These are phyloP conservation scores for Ceratocystis diversiconidia DNA, from an alignment of 2,329 filamentous ascomycete genomes.

Conservation along the genomic window DNA sequence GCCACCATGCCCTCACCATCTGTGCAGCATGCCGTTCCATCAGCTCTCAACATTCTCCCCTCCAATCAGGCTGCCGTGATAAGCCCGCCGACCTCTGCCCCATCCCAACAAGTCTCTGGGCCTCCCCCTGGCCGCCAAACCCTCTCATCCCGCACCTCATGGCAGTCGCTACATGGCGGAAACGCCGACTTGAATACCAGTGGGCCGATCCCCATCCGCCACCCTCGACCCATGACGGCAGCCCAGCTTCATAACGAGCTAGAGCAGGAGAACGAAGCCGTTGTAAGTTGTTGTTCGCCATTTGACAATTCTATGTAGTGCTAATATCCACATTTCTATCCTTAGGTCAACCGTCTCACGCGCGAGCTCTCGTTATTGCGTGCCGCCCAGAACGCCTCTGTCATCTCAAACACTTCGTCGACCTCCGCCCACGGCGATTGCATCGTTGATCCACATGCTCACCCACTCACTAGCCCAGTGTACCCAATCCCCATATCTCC, in stretches of 20 bases:
- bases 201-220: slow-evolving; percentile 61
- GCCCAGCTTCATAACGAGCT: slow-evolving; percentile 79
- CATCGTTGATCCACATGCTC: slow-evolving; percentile 36
- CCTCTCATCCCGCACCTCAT: slow-evolving; percentile 14
- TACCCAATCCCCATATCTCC: slow-evolving; percentile 36
- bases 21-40: slow-evolving; percentile 18
- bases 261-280: slow-evolving; percentile 89
- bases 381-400: slow-evolving; percentile 50
- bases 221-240: slow-evolving; percentile 75
- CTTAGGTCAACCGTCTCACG: slow-evolving; percentile 77
- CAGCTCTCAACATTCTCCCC: slow-evolving; percentile 40
- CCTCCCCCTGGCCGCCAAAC: slow-evolving; percentile 21
- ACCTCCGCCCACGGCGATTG: slow-evolving; percentile 41
- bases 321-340: neutral
- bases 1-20: slow-evolving; percentile 31
- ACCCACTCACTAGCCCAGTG: slow-evolving; percentile 42
- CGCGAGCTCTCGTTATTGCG: slow-evolving; percentile 79
- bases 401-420: slow-evolving; percentile 51
- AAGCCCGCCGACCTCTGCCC: slow-evolving; percentile 24
- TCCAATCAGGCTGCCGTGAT: slow-evolving; percentile 39
- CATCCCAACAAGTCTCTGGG: slow-evolving; percentile 20
- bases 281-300: slow-evolving; percentile 41
- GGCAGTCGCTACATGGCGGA: slow-evolving; percentile 11
- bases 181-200: slow-evolving; percentile 22
- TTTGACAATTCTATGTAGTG: neutral